Evolutionary conservation across 768 basidiomycete species (phyloP).

Genomic region (Ramaria sp.): DNA sequence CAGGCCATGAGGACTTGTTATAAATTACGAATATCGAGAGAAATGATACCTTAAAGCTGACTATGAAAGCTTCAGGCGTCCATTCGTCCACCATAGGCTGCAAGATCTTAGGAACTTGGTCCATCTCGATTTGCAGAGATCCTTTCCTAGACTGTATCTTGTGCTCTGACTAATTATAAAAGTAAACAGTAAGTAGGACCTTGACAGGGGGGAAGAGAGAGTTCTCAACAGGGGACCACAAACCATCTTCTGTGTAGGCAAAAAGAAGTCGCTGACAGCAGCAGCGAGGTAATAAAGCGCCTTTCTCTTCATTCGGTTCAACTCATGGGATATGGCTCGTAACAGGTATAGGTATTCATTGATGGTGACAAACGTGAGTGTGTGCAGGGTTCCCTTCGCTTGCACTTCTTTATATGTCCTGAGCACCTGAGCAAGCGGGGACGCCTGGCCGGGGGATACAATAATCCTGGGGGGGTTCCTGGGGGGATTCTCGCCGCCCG

Average conservation of each 20-base stretch:
- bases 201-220: too few relatives aligned
- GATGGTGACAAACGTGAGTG: slow-evolving; percentile 84
- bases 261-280: slow-evolving; percentile 96
- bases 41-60: slow-evolving; percentile 82
- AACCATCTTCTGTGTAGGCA: slow-evolving; percentile 86
- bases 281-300: slow-evolving; percentile 96
- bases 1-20: not conserved
- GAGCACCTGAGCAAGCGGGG: slow-evolving; percentile 61
- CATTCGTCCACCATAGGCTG: slow-evolving; percentile 92
- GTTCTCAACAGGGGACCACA: slow-evolving; percentile 17
- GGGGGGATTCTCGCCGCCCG: slow-evolving; percentile 18
- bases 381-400: slow-evolving; percentile 60
- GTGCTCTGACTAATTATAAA: slow-evolving; percentile 66
- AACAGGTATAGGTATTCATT: slow-evolving; percentile 95
- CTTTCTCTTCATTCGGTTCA: slow-evolving; percentile 54
- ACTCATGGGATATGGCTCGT: slow-evolving; percentile 69
- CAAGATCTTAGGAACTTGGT: slow-evolving; percentile 94
- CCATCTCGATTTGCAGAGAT: slow-evolving; percentile 92
- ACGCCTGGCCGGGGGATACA: slow-evolving; percentile 55
- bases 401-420: slow-evolving; percentile 75
- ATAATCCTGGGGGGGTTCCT: slow-evolving; percentile 43
- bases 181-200: not conserved
- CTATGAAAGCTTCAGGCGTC: slow-evolving; percentile 82
- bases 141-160: slow-evolving; percentile 98
- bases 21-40: slow-evolving; percentile 3